phyloP scores from a whole-genome alignment of 192 early-diverging fungal species.

The Gryganskiella cystojenkinii region DNA sequence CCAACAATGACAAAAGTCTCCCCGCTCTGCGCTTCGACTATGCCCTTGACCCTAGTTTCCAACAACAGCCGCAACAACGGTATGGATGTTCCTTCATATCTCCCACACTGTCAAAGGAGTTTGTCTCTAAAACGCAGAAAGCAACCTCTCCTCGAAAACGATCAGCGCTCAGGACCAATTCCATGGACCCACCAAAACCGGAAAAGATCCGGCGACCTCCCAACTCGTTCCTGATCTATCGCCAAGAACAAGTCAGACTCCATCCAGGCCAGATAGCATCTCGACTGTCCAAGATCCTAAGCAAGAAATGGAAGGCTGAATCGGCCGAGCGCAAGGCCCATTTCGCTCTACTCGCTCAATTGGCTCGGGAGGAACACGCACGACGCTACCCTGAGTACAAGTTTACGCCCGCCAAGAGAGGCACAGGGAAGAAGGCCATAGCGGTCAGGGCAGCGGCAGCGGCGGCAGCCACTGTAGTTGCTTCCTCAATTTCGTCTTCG shows the following conservation, averaged over 20 bases:
- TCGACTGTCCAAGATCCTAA: constrained; percentile 38
- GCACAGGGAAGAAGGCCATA: constrained; percentile 19
- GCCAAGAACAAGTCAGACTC: constrained; percentile 19
- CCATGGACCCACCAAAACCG: not conserved
- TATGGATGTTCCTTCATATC: too few relatives aligned
- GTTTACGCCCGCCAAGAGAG: constrained; percentile 43
- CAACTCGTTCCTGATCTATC: constrained; percentile 55
- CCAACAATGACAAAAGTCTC: too few relatives aligned
- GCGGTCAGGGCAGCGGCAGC: not conserved
- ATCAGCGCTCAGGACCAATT: not conserved
- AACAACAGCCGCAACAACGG: too few relatives aligned
- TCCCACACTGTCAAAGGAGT: too few relatives aligned
- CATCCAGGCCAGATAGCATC: constrained; percentile 39
- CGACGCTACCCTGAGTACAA: constrained; percentile 49
- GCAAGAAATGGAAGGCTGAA: constrained; percentile 31
- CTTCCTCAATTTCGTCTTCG: not conserved
- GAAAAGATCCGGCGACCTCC: constrained; percentile 49
- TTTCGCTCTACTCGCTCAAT: constrained; percentile 32
- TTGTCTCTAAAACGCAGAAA: too few relatives aligned
- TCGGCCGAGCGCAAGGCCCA: constrained; percentile 21
- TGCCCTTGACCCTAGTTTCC: too few relatives aligned
- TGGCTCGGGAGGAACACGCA: constrained; percentile 23
- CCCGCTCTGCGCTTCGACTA: too few relatives aligned
- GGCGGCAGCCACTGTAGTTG: not conserved
- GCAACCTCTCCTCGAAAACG: too few relatives aligned